A percentile compares a stretch with the other conserved stretches of the same genome.
phyloP scores from a whole-genome alignment of 2,329 filamentous ascomycete species.

The Ceratocystis cubensis region DNA sequence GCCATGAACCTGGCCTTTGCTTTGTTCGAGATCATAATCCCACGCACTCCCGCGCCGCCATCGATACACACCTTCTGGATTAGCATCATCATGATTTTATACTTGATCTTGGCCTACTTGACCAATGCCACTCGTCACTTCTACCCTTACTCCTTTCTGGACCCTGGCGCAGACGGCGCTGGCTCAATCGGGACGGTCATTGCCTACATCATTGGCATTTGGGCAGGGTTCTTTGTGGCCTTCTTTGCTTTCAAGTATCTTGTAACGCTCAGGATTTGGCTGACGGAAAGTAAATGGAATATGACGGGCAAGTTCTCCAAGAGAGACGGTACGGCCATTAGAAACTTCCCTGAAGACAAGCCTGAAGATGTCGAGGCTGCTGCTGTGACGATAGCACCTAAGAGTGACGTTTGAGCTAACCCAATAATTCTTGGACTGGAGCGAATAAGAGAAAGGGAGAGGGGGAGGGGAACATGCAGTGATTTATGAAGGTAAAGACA shows the following conservation, averaged over 20 bases:
- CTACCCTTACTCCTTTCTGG: slow-evolving; percentile 70
- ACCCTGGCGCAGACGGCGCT: slow-evolving; percentile 40
- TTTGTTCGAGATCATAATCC: slow-evolving; percentile 59
- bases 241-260: slow-evolving; percentile 40
- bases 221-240: slow-evolving; percentile 39
- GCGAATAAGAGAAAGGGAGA: not conserved
- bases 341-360: not conserved
- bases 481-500: not conserved
- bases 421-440: not conserved
- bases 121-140: slow-evolving; percentile 56
- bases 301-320: slow-evolving; percentile 33
- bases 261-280: slow-evolving; percentile 38
- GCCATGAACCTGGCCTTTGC: slow-evolving; percentile 61
- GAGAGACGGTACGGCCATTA: slow-evolving; percentile 21
- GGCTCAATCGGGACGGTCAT: slow-evolving; percentile 40
- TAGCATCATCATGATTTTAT: slow-evolving; percentile 56
- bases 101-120: slow-evolving; percentile 62
- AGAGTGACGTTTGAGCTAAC: not conserved
- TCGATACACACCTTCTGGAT: slow-evolving; percentile 56
- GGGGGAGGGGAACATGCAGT: too few species aligned
- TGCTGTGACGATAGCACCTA: slow-evolving; percentile 2
- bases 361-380: slow-evolving; percentile 25
- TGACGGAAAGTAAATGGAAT: slow-evolving; percentile 37
- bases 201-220: slow-evolving; percentile 51
- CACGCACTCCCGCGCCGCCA: slow-evolving; percentile 47